These are phyloP conservation scores for Chlamydomonas eustigma DNA, from an alignment of 139 green algal species.

Conservation along the genomic window DNA sequence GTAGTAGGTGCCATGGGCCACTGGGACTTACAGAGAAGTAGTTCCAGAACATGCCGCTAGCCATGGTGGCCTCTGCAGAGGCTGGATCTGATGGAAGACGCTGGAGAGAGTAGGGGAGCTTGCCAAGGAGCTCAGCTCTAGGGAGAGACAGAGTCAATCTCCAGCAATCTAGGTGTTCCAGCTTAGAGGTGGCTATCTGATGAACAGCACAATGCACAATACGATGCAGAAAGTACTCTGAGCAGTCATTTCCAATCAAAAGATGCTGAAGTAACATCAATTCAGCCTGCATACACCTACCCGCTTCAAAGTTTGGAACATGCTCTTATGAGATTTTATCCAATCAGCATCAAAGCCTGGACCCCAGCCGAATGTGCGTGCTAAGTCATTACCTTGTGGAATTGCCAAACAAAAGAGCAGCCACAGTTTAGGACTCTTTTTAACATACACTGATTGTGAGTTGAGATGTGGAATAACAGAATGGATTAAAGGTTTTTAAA, in stretches of 20 bases:
- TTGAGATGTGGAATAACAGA: no score
- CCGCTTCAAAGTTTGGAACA: conserved; percentile 66
- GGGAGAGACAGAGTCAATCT: conserved; percentile 31
- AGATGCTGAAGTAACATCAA: no score
- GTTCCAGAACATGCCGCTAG: conserved; percentile 21
- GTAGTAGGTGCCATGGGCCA: not conserved
- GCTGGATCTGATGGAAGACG: not conserved
- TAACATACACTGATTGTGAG: no score
- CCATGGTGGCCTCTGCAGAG: not conserved
- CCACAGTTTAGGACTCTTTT: not conserved
- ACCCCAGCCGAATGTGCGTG: conserved; percentile 74
- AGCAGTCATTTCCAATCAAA: no score
- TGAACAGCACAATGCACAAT: no score
- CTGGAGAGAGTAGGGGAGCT: not conserved
- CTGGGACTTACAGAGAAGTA: conserved; percentile 10
- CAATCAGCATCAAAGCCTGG: conserved; percentile 55
- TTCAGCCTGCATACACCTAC: no score
- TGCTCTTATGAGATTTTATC: conserved; percentile 38
- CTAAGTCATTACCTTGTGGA: conserved; percentile 61
- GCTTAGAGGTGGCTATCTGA: no score
- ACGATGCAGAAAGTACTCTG: no score
- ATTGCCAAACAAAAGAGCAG: not conserved
- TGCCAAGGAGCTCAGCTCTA: not conserved
- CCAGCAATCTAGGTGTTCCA: conserved; percentile 47
- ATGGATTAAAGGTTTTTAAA: no score